Percentiles rank a stretch among this genome's conserved stretches.
Conservation (phyloP, 2,329 filamentous ascomycete species). For the Exophiala spinifera region DNA sequence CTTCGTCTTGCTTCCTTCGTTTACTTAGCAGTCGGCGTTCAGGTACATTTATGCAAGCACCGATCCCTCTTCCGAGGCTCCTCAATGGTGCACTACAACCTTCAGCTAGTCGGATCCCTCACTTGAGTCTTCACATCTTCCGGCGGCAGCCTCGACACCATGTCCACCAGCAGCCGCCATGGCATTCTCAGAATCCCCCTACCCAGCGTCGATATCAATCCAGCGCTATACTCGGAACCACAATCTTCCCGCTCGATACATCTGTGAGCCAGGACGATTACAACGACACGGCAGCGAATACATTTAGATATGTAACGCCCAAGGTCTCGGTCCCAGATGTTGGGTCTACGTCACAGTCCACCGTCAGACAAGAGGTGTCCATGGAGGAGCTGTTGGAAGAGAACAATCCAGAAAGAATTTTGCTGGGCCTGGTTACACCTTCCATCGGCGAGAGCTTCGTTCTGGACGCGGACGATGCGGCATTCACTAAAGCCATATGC, state of each 20-base stretch:
- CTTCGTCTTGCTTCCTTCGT: neutral
- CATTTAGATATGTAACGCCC: neutral
- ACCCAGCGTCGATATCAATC: neutral
- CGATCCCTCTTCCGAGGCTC: constrained; percentile 22
- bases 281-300: neutral
- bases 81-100: constrained; percentile 21
- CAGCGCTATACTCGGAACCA: neutral
- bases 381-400: constrained; percentile 32
- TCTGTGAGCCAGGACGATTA: neutral
- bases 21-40: neutral
- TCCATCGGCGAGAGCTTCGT: constrained; percentile 30
- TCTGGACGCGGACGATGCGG: constrained; percentile 17
- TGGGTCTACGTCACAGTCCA: neutral
- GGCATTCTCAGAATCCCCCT: constrained; percentile 2
- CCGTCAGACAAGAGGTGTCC: constrained; percentile 3
- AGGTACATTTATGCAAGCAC: constrained; percentile 25
- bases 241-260: neutral
- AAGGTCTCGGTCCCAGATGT: neutral
- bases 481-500: constrained; percentile 48
- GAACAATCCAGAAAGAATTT: constrained; percentile 41
- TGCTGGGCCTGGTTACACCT: constrained; percentile 36
- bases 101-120: constrained; percentile 24
- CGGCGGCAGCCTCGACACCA: constrained; percentile 9
- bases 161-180: constrained; percentile 4
- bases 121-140: constrained; percentile 23